These are phyloP conservation scores for Tricholoma terreum DNA, from an alignment of 768 basidiomycete genomes.

Conservation along the genomic window DNA sequence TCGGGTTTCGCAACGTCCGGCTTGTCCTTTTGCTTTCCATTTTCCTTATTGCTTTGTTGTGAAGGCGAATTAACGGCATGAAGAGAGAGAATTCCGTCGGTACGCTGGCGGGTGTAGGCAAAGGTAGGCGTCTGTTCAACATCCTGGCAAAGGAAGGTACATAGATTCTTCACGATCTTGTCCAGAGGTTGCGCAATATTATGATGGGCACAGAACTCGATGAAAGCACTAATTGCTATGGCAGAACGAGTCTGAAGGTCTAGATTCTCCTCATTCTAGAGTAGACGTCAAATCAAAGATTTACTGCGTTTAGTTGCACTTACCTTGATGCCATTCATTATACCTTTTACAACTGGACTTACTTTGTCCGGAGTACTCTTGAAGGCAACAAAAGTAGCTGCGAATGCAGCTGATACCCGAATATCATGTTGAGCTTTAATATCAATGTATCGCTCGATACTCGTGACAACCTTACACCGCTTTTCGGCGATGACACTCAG, in stretches of 20 bases:
- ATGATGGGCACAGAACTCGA: conserved; percentile 76
- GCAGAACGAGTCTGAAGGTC: conserved; percentile 90
- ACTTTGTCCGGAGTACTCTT: conserved; percentile 87
- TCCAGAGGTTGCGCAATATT: conserved; percentile 82
- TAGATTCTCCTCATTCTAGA: conserved; percentile 80
- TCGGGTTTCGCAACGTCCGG: conserved; percentile 41
- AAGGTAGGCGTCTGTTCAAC: conserved; percentile 88
- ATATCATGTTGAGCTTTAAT: conserved; percentile 84
- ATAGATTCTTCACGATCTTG: conserved; percentile 96
- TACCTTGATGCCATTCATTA: conserved; percentile 98
- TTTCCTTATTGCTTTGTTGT: conserved; percentile 30
- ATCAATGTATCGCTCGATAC: conserved; percentile 76
- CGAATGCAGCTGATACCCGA: conserved; percentile 85
- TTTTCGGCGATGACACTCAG: conserved; percentile 73
- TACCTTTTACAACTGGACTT: conserved; percentile 92
- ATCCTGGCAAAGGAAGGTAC: conserved; percentile 95
- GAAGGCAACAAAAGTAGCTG: conserved; percentile 88
- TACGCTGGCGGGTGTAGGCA: conserved; percentile 54
- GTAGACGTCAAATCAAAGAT: background rate
- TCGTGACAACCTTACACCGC: conserved; percentile 60
- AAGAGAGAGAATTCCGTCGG: conserved; percentile 79
- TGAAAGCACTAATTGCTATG: conserved; percentile 79
- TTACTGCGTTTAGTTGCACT: conserved; percentile 13
- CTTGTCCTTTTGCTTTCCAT: conserved; percentile 42
- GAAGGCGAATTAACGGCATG: conserved; percentile 34